Conservation (phyloP, 2,329 filamentous ascomycete genomes). For the Cladosporium cucumerinum region DNA sequence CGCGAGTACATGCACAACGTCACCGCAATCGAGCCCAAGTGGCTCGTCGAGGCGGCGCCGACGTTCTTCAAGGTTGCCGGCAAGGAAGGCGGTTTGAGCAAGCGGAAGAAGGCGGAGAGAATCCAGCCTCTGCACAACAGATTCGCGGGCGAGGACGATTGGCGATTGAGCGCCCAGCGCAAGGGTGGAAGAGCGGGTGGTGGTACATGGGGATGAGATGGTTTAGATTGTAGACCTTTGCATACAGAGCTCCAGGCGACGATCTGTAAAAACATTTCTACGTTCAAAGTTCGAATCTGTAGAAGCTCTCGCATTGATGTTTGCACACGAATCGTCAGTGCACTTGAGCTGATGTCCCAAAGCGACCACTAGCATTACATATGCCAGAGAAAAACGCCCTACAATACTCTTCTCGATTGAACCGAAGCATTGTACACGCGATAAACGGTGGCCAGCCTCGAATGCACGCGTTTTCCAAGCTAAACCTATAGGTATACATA, state of each 20-base stretch:
- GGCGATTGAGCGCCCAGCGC: constrained; percentile 85
- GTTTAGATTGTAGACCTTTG: not conserved
- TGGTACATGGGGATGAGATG: constrained; percentile 78
- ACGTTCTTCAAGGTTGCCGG: constrained; percentile 98
- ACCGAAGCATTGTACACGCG: not conserved
- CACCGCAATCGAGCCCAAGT: constrained; percentile 89
- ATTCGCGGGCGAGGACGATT: constrained; percentile 89
- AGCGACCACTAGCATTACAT: not conserved
- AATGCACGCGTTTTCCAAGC: not conserved
- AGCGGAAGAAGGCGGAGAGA: constrained; percentile 87
- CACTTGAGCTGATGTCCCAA: not conserved
- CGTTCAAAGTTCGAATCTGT: not conserved
- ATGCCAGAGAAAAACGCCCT: not conserved
- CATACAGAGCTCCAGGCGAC: not conserved
- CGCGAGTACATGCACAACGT: constrained; percentile 99
- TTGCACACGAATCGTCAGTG: not conserved
- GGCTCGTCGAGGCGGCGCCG: constrained; percentile 91
- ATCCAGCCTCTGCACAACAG: constrained; percentile 95
- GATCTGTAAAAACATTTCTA: not conserved
- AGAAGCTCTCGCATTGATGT: not conserved
- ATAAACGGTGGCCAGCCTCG: too few relatives aligned
- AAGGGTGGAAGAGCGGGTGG: constrained; percentile 81
- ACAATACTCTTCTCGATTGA: not conserved
- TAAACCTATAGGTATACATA: not conserved
- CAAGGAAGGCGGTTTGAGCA: constrained; percentile 73